These are phyloP conservation scores for Trichoderma atroviride DNA, from an alignment of 2,329 filamentous ascomycete genomes.

Conservation along the genomic window DNA sequence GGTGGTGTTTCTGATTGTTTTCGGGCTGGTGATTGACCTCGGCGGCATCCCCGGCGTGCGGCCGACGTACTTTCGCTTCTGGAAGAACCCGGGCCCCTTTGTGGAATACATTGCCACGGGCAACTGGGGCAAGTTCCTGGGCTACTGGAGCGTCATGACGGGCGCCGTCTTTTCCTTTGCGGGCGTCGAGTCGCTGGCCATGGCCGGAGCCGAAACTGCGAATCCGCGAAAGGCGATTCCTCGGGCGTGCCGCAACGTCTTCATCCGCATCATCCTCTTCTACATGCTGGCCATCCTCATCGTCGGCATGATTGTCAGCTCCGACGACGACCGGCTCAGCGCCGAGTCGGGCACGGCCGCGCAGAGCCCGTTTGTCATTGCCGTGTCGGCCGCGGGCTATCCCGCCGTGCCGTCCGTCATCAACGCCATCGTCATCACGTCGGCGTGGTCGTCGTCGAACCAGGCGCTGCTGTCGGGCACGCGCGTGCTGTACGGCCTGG, in stretches of 20 bases:
- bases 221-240: constrained; percentile 59
- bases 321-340: constrained; percentile 57
- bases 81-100: constrained; percentile 69
- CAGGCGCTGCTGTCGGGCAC: constrained; percentile 67
- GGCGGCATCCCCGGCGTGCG: constrained; percentile 62
- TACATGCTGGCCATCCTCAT: constrained; percentile 71
- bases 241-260: constrained; percentile 58
- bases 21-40: constrained; percentile 64
- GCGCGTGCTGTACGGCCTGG: constrained; percentile 69
- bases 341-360: constrained; percentile 50
- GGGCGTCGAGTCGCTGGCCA: constrained; percentile 65
- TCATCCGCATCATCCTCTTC: constrained; percentile 60
- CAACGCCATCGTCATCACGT: constrained; percentile 75
- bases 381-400: constrained; percentile 68
- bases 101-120: constrained; percentile 64
- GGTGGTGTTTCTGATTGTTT: constrained; percentile 63
- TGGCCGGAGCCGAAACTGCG: constrained; percentile 62
- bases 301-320: constrained; percentile 68
- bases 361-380: constrained; percentile 70
- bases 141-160: constrained; percentile 64
- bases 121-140: constrained; percentile 65
- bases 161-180: constrained; percentile 70
- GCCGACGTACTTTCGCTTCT: constrained; percentile 68
- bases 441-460: constrained; percentile 64
- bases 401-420: constrained; percentile 69